Conservation (phyloP, 2,329 filamentous ascomycete genomes). For the Orbilia quercus region DNA sequence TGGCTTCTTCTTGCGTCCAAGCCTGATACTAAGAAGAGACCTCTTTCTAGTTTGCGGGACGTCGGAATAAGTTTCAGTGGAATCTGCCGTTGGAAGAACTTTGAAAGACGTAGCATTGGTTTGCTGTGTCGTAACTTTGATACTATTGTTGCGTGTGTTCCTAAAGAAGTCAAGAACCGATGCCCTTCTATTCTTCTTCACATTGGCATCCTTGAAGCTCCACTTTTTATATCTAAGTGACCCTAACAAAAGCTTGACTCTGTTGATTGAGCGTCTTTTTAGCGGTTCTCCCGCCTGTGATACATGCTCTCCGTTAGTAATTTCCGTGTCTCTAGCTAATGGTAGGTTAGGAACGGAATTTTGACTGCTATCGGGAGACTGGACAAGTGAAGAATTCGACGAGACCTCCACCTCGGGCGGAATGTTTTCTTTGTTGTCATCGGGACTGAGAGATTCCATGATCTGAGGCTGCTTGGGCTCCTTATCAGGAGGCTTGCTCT, state of each 20-base stretch:
- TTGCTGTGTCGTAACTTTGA: background rate
- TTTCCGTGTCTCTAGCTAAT: background rate
- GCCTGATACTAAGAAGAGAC: slow-evolving; percentile 28
- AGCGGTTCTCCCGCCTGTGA: background rate
- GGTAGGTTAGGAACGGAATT: slow-evolving; percentile 2
- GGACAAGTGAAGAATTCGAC: background rate
- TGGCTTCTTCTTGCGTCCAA: slow-evolving; percentile 50
- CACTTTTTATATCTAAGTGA: slow-evolving; percentile 14
- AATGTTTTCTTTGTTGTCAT: slow-evolving; percentile 51
- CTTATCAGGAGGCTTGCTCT: background rate
- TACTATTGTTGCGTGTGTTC: slow-evolving; percentile 8
- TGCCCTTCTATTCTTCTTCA: slow-evolving; percentile 21
- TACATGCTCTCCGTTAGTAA: background rate
- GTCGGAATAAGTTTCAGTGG: slow-evolving; percentile 1
- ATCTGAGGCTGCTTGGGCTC: background rate
- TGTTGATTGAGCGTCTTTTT: slow-evolving; percentile 19
- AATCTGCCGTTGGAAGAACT: slow-evolving; percentile 27
- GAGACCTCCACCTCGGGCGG: slow-evolving; percentile 5
- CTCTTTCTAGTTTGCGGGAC: slow-evolving; percentile 3
- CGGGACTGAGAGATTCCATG: background rate
- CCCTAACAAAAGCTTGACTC: slow-evolving; percentile 29
- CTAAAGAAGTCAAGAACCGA: slow-evolving; percentile 43
- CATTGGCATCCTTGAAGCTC: background rate
- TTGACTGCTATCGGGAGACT: background rate
- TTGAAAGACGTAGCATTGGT: slow-evolving; percentile 31